Percentiles rank a stretch among this genome's conserved stretches.
These are phyloP conservation scores for Aciculosporium take DNA, from an alignment of 2,329 filamentous ascomycete genomes.

Conservation along the genomic window DNA sequence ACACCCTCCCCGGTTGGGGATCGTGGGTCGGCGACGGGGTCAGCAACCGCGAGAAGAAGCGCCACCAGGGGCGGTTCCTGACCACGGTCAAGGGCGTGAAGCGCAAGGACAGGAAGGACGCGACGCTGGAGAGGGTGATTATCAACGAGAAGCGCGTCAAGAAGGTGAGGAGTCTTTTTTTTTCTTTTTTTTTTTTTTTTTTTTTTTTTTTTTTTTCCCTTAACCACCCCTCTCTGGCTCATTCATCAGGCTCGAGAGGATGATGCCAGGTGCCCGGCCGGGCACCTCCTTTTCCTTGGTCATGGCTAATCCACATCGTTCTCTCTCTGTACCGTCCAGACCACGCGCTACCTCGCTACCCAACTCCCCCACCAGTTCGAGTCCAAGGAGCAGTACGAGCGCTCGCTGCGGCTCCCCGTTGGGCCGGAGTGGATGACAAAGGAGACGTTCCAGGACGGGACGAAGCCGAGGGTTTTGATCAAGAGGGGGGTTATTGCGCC, in stretches of 20 bases:
- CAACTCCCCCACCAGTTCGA: slow-evolving; percentile 84
- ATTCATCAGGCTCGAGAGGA: too few species aligned
- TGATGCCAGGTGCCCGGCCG: too few species aligned
- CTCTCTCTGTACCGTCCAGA: slow-evolving; percentile 34
- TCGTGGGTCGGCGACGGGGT: slow-evolving; percentile 79
- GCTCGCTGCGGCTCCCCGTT: slow-evolving; percentile 70
- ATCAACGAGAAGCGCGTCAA: slow-evolving; percentile 83
- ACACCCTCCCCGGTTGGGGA: slow-evolving; percentile 88
- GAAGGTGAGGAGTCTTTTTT: slow-evolving; percentile 56
- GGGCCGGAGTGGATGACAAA: slow-evolving; percentile 97
- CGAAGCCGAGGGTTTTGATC: slow-evolving; percentile 76
- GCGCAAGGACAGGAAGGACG: slow-evolving; percentile 64
- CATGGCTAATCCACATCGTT: too few species aligned
- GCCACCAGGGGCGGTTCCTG: slow-evolving; percentile 47
- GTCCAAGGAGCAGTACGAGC: slow-evolving; percentile 76
- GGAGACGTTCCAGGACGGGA: slow-evolving; percentile 77
- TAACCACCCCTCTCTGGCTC: too few species aligned
- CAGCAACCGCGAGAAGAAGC: slow-evolving; percentile 51
- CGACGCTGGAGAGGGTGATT: slow-evolving; percentile 70
- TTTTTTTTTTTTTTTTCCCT: too few species aligned
- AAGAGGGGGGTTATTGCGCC: slow-evolving; percentile 85
- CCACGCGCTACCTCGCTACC: slow-evolving; percentile 73
- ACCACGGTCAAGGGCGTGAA: slow-evolving; percentile 60
- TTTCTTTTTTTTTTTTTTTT: background rate
- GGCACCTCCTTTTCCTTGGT: too few species aligned